A percentile compares a stretch with the other conserved stretches of the same genome.
Evolutionary conservation across 352 stramenopile species (phyloP).

Genomic region (Plasmopara halstedii): DNA sequence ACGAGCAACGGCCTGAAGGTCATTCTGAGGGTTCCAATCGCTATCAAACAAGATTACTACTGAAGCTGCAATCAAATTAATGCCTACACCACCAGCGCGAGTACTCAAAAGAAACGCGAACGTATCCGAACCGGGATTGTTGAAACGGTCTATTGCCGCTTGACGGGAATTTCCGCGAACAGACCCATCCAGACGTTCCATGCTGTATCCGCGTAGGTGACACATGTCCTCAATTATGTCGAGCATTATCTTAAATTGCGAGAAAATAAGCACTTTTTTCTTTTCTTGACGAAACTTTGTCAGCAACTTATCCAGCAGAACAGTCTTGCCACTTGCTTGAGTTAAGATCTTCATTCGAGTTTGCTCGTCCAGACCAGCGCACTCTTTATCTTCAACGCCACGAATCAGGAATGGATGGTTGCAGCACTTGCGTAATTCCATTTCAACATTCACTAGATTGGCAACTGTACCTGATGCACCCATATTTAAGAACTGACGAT

Average conservation of each 20-base stretch:
- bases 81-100: constrained; percentile 94
- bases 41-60: constrained; percentile 89
- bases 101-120: constrained; percentile 98
- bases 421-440: constrained; percentile 99
- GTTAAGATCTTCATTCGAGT: constrained; percentile 68
- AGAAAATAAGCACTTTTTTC: constrained; percentile 99
- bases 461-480: constrained; percentile 85
- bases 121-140: constrained; percentile 87
- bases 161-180: constrained; percentile 96
- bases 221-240: constrained; percentile 92
- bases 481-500: constrained; percentile 88
- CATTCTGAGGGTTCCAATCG: constrained; percentile 99
- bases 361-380: constrained; percentile 62
- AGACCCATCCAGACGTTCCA: constrained; percentile 95
- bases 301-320: constrained; percentile 98
- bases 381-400: constrained; percentile 97
- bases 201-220: constrained; percentile 71
- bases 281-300: constrained; percentile 94
- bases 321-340: constrained; percentile 93
- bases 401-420: constrained; percentile 99
- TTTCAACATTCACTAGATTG: constrained; percentile 99
- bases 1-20: constrained; percentile 96
- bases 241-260: constrained; percentile 98
- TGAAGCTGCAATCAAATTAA: constrained; percentile 92
- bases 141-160: constrained; percentile 98